Conservation (phyloP, 768 basidiomycete genomes). For the Psilocybe cyanescens region DNA sequence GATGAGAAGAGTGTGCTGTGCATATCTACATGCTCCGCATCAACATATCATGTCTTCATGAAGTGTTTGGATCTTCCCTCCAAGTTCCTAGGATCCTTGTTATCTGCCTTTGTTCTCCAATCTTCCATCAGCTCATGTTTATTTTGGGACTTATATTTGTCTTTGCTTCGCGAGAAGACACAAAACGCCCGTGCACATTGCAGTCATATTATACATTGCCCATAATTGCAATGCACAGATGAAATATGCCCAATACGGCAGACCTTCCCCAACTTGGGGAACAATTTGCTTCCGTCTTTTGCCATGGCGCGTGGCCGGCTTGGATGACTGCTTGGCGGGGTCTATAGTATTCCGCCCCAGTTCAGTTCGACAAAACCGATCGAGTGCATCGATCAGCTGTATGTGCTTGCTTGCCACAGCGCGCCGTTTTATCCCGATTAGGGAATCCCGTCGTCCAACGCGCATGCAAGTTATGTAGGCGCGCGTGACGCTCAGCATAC, state of each 20-base stretch:
- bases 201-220: not conserved
- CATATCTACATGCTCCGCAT: conserved; percentile 5
- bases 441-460: not conserved
- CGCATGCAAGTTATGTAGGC: not conserved
- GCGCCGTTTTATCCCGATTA: conserved; percentile 13
- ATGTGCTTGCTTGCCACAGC: conserved; percentile 9
- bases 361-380: conserved; percentile 11
- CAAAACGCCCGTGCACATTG: not conserved
- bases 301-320: conserved; percentile 3
- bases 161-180: not conserved
- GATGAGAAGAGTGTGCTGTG: not conserved
- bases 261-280: not conserved
- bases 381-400: conserved; percentile 14
- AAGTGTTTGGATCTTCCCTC: not conserved
- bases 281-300: conserved; percentile 1
- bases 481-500: not conserved
- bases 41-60: conserved; percentile 2
- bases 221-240: not conserved
- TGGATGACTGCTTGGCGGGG: conserved; percentile 5
- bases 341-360: not conserved
- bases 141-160: not conserved
- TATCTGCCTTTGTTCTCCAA: conserved; percentile 16
- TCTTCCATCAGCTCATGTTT: not conserved
- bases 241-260: not conserved
- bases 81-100: not conserved